Conservation (phyloP, 129 eudicot genomes). For the Mikania micrantha region DNA sequence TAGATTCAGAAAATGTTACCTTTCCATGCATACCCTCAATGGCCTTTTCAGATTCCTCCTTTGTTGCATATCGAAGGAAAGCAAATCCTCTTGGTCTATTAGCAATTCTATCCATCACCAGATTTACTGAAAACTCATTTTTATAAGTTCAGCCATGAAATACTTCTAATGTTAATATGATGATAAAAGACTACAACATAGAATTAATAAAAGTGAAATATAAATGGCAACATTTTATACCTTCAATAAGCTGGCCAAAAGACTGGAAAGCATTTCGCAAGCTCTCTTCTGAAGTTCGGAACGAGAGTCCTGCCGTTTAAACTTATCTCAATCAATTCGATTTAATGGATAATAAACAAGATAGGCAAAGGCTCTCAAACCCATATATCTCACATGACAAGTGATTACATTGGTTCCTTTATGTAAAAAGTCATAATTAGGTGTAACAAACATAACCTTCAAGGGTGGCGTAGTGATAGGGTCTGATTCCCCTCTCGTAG, state of each 20-base stretch:
- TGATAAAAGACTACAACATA: neutral
- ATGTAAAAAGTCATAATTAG: neutral
- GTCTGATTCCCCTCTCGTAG: no score
- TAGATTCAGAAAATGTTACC: constrained; percentile 31
- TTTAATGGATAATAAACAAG: neutral
- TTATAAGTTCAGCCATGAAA: neutral
- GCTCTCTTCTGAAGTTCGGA: constrained; percentile 83
- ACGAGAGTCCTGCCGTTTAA: constrained; percentile 70
- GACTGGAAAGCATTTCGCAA: constrained; percentile 70
- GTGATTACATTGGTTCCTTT: neutral
- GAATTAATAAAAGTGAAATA: neutral
- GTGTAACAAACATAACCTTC: neutral
- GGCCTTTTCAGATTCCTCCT: constrained; percentile 83
- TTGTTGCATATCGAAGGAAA: constrained; percentile 72
- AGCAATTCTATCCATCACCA: constrained; percentile 93
- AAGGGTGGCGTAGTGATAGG: neutral
- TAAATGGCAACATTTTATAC: constrained; percentile 29
- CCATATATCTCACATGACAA: neutral
- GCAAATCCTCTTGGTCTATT: constrained; percentile 96
- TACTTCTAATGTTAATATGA: neutral
- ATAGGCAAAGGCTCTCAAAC: neutral
- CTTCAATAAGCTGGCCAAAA: constrained; percentile 81
- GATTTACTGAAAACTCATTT: constrained; percentile 51
- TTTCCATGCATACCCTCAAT: constrained; percentile 99
- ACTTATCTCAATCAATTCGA: constrained; percentile 4